Conservation (phyloP, 768 basidiomycete genomes). For the Wakefieldia striispora region DNA sequence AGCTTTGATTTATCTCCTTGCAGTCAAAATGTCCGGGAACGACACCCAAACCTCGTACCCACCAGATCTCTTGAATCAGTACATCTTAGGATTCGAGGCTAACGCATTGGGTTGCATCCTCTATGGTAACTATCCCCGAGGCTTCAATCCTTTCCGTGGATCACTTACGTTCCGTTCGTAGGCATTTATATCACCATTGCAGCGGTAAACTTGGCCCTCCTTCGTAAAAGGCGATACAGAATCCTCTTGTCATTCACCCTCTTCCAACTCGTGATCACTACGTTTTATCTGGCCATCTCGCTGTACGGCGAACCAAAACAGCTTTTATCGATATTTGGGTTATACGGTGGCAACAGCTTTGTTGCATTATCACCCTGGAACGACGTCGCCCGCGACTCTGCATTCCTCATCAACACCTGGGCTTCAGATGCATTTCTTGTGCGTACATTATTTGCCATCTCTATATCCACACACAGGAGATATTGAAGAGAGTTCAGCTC, state of each 20-base stretch:
- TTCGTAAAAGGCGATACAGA: constrained; percentile 14
- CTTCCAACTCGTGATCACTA: constrained; percentile 18
- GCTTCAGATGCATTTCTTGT: constrained; percentile 24
- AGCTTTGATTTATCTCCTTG: not conserved
- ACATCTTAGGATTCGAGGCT: constrained; percentile 23
- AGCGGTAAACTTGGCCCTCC: constrained; percentile 11
- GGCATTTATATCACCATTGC: constrained; percentile 17
- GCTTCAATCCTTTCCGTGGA: accelerated
- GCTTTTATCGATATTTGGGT: constrained; percentile 7
- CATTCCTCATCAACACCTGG: constrained; percentile 23
- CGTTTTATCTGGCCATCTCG: constrained; percentile 18
- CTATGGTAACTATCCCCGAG: constrained; percentile 8
- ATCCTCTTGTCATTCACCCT: constrained; percentile 12
- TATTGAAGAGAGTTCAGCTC: constrained; percentile 6
- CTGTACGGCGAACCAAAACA: constrained; percentile 17
- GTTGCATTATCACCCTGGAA: constrained; percentile 19
- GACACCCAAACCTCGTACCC: constrained; percentile 12
- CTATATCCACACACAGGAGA: too few species aligned
- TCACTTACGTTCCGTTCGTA: not conserved
- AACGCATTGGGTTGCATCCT: constrained; percentile 18
- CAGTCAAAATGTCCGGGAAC: constrained; percentile 16
- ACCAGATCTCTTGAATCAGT: constrained; percentile 8
- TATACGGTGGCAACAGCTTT: constrained; percentile 2
- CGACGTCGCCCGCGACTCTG: constrained; percentile 3
- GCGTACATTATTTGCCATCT: not conserved